Percentiles rank a stretch among this genome's conserved stretches.
Conservation (phyloP, 2,329 filamentous ascomycete genomes). For the Neonectria punicea region DNA sequence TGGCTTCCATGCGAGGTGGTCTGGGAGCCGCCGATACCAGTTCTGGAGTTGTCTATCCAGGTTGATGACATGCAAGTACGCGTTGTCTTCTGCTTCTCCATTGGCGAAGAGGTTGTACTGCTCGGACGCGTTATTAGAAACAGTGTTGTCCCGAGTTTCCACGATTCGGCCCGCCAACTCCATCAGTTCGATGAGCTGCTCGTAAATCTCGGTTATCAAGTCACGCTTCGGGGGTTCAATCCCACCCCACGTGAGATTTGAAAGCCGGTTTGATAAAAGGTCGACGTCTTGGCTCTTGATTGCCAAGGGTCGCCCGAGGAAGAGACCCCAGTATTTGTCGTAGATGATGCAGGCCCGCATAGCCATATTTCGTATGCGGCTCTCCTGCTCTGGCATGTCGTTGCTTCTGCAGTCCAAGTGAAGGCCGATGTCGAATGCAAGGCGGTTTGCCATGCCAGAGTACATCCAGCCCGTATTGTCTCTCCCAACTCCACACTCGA, state of each 20-base stretch:
- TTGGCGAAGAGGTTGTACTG: constrained; percentile 44
- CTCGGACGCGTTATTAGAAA: constrained; percentile 46
- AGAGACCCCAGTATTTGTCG: constrained; percentile 66
- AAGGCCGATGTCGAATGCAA: constrained; percentile 60
- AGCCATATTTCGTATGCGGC: constrained; percentile 60
- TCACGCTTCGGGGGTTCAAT: constrained; percentile 32
- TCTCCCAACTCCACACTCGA: constrained; percentile 64
- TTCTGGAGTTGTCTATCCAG: constrained; percentile 64
- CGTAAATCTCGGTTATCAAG: constrained; percentile 54
- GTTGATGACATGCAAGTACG: constrained; percentile 61
- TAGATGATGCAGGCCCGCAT: constrained; percentile 64
- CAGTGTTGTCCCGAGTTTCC: constrained; percentile 53
- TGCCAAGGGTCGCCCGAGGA: constrained; percentile 62
- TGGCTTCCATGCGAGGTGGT: constrained; percentile 59
- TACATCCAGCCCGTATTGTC: constrained; percentile 67
- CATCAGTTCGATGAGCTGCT: constrained; percentile 65
- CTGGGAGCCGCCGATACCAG: constrained; percentile 64
- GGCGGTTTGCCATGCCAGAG: constrained; percentile 57
- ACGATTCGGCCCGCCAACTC: constrained; percentile 63
- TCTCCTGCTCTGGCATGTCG: constrained; percentile 57
- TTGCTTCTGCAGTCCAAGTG: constrained; percentile 57
- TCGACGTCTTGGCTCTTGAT: constrained; percentile 65
- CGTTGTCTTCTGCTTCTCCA: constrained; percentile 54
- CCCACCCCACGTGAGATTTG: constrained; percentile 51
- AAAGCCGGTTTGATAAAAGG: constrained; percentile 57